phyloP scores from a whole-genome alignment of 2,329 filamentous ascomycete species.

The Aspergillus hiratsukae region DNA sequence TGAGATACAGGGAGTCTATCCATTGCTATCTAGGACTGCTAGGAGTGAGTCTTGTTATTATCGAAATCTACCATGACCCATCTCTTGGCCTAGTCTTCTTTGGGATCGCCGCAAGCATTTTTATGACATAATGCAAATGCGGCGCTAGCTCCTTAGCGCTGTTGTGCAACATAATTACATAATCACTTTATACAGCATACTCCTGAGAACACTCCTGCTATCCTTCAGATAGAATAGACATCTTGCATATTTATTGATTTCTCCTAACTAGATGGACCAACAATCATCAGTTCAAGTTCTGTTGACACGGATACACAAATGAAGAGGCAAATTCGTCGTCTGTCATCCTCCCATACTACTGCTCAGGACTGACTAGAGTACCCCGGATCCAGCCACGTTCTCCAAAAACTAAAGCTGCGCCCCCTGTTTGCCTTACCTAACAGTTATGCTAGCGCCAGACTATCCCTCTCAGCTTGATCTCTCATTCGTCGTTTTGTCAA shows the following conservation, averaged over 20 bases:
- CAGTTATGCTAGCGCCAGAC: not conserved
- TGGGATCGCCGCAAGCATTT: slow-evolving; percentile 16
- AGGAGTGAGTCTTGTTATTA: not conserved
- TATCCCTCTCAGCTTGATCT: not conserved
- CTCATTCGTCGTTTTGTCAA: not conserved
- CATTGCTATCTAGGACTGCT: no score
- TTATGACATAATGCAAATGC: slow-evolving; percentile 23
- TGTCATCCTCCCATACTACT: not conserved
- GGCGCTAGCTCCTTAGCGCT: slow-evolving; percentile 10
- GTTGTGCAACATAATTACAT: not conserved
- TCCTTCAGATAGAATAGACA: not conserved
- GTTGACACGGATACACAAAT: not conserved
- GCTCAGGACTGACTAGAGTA: not conserved
- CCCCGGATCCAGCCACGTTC: slow-evolving; percentile 3
- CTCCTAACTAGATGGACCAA: not conserved
- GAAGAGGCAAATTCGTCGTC: not conserved
- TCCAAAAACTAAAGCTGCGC: not conserved
- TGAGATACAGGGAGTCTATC: no score
- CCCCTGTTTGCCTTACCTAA: slow-evolving; percentile 1
- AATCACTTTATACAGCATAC: not conserved
- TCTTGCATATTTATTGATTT: not conserved
- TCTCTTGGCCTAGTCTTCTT: not conserved
- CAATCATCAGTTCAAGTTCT: not conserved
- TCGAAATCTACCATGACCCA: not conserved
- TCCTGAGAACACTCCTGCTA: not conserved